These are phyloP conservation scores for Escallonia rubra DNA, from an alignment of 129 eudicot species.

Conservation along the genomic window DNA sequence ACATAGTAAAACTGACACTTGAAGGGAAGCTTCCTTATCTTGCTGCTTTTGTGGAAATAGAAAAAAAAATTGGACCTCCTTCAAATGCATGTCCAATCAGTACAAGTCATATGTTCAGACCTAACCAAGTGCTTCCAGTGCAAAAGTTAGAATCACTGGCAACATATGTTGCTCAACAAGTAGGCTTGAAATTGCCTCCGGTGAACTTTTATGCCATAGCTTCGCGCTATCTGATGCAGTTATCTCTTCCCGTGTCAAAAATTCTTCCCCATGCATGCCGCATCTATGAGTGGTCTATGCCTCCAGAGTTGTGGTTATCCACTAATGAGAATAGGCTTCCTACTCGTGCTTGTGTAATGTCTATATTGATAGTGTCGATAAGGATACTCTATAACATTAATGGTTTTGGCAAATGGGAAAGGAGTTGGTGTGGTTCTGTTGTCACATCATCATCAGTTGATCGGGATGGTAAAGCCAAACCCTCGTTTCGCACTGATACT, in stretches of 20 bases:
- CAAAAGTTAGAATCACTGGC: conserved; percentile 69
- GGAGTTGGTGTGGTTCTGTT: conserved; percentile 7
- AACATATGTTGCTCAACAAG: conserved; percentile 44
- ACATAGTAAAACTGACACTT: conserved; percentile 55
- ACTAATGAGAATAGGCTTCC: conserved; percentile 62
- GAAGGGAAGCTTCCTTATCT: conserved; percentile 82
- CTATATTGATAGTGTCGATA: conserved; percentile 65
- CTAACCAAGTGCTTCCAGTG: conserved; percentile 30
- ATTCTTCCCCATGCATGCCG: conserved; percentile 60
- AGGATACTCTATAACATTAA: conserved; percentile 58
- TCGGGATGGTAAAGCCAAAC: not conserved
- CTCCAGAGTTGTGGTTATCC: conserved; percentile 66
- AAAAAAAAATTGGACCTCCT: conserved; percentile 45
- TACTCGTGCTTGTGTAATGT: conserved; percentile 64
- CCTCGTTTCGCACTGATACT: too few species aligned
- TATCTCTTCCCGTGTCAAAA: conserved; percentile 50
- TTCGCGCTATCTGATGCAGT: conserved; percentile 51
- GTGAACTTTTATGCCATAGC: conserved; percentile 73
- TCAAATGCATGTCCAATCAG: conserved; percentile 51
- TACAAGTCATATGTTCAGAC: conserved; percentile 69
- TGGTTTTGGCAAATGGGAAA: conserved; percentile 89
- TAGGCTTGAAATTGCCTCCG: conserved; percentile 69
- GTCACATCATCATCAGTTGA: conserved; percentile 10
- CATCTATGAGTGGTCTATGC: conserved; percentile 79
- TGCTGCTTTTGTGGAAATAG: conserved; percentile 64